phyloP scores from a whole-genome alignment of 495 filamentous ascomycete genomes.

The Aspergillus hancockii region DNA sequence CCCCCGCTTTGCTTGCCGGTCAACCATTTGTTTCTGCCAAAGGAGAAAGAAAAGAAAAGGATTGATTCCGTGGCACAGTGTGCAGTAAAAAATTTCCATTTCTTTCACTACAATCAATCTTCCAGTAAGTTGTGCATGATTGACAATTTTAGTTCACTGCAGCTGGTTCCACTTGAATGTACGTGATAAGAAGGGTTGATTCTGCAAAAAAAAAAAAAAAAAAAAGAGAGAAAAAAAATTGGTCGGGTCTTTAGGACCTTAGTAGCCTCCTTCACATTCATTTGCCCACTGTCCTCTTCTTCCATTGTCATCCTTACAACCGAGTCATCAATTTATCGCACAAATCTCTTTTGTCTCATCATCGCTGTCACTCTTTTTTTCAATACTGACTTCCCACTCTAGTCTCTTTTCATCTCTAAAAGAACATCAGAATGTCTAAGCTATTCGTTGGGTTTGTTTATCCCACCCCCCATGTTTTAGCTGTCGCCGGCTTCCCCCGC shows the following conservation, averaged over 20 bases:
- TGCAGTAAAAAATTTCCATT: background rate
- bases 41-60: background rate
- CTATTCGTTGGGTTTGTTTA: conserved; percentile 76
- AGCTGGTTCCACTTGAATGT: conserved; percentile 4
- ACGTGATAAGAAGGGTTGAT: conserved; percentile 1
- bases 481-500: conserved; percentile 6
- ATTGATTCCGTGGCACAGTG: background rate
- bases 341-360: conserved; percentile 4
- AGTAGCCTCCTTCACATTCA: conserved; percentile 1
- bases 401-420: conserved; percentile 26
- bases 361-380: conserved; percentile 12
- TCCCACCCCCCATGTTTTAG: conserved; percentile 14
- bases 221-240: too few species aligned
- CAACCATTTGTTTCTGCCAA: background rate
- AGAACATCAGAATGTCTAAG: conserved; percentile 68
- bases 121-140: background rate
- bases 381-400: conserved; percentile 22
- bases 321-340: background rate
- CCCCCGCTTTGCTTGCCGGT: conserved; percentile 2
- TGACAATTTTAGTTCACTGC: background rate
- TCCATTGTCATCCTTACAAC: conserved; percentile 1
- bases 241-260: background rate
- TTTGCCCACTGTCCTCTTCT: background rate
- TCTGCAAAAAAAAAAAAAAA: background rate
- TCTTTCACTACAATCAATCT: background rate